Evolutionary conservation across 768 basidiomycete genomes (phyloP).

Genomic region (Suillus discolor): DNA sequence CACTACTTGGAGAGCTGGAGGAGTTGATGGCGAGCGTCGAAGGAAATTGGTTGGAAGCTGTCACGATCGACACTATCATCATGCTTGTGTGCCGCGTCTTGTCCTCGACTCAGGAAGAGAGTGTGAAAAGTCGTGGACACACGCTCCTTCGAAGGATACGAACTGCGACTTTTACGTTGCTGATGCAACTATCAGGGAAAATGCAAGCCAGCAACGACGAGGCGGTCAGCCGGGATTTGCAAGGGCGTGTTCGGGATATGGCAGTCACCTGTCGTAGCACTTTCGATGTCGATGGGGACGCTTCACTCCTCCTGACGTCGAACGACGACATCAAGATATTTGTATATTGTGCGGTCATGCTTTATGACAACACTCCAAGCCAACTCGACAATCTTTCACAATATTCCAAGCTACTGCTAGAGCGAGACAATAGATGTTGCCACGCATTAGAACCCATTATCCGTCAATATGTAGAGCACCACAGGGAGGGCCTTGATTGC

Average conservation of each 20-base stretch:
- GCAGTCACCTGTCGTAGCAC: slow-evolving; percentile 42
- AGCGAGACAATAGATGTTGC: slow-evolving; percentile 35
- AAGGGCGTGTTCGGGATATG: slow-evolving; percentile 34
- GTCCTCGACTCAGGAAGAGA: slow-evolving; percentile 19
- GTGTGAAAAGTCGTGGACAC: slow-evolving; percentile 21
- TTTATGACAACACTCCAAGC: slow-evolving; percentile 29
- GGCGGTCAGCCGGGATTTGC: slow-evolving; percentile 15
- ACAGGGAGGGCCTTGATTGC: slow-evolving; percentile 19
- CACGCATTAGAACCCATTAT: slow-evolving; percentile 22
- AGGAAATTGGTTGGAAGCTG: slow-evolving; percentile 43
- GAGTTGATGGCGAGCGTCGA: slow-evolving; percentile 37
- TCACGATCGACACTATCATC: slow-evolving; percentile 36
- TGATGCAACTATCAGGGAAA: slow-evolving; percentile 31
- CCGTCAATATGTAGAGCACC: slow-evolving; percentile 1
- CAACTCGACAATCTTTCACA: slow-evolving; percentile 9
- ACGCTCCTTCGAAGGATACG: slow-evolving; percentile 36
- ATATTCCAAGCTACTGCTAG: slow-evolving; percentile 23
- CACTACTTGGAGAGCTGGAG: slow-evolving; percentile 39
- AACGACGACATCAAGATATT: slow-evolving; percentile 25
- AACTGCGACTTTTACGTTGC: slow-evolving; percentile 37
- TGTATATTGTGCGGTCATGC: slow-evolving; percentile 25
- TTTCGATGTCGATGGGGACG: slow-evolving; percentile 26
- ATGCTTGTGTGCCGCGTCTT: slow-evolving; percentile 40
- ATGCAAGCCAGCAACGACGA: slow-evolving; percentile 19
- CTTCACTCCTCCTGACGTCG: slow-evolving; percentile 18